Evolutionary conservation across 768 basidiomycete genomes (phyloP), one percentile per base, ranked within the genome.

Genomic region (Pholiota microspora): DNA sequence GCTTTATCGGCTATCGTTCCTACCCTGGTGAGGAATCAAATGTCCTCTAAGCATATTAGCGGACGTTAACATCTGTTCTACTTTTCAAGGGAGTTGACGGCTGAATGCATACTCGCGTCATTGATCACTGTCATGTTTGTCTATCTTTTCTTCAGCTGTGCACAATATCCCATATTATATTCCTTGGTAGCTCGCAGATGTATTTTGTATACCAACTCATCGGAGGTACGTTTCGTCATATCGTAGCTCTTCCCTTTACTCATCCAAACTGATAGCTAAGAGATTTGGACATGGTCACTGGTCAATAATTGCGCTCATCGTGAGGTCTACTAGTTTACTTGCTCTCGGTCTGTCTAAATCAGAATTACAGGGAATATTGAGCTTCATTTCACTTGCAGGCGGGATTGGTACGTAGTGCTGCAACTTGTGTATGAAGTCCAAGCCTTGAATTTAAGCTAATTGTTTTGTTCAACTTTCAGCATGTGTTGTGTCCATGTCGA

Each of bases 141-240:
- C 10, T 23, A 8, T 18, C 34, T 0, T 35, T 10, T n/a, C 34
- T 24, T 5, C 34, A 50, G 27, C 21, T 13, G 3, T 10, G n/a
- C 2, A 42, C 2, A 25, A 9, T 6, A 4, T 5, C 0, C 8
- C 8, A 21, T 36, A 29, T n/a, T n/a, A 25, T 29, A 10, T 15
- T 36, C 9, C 9, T 27, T 1, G 6, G 4, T 27, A 50, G 49
- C 27, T 50, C 49, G 8, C 49, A 50, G 10, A 50, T 50, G 49
- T 50, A 50, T 28, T 50, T 50, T 12, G 49, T 38, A 10, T 50
- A 50, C 40, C 49, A 50, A 7, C 49, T 50, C 25, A 18, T 50
- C 40, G 49, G 34, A 50, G 49, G 49, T 10, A 50, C 8, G 49
- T 12, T 49, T 27, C 4, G 6, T 13, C 3, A 10, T n/a, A 18